Evolutionary conservation across 2,329 filamentous ascomycete species (phyloP), one percentile per base, ranked within the genome.

Genomic region (Cryphonectria carpinicola): DNA sequence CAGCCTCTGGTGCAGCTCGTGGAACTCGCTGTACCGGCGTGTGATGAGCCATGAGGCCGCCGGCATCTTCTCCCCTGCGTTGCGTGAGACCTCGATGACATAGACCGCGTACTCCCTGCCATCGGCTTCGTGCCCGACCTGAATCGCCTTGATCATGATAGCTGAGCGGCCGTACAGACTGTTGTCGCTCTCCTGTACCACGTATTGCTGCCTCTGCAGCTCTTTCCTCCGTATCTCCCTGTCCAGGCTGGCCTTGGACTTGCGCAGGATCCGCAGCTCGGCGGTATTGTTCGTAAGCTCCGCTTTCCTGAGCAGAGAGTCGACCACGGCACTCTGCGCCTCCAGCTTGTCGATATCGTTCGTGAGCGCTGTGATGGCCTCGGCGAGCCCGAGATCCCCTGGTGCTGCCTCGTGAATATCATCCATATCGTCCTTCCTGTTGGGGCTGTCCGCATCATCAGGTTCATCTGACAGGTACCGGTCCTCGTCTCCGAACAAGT

Each of bases 251-350:
- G 94, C 91, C 80, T 96, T 97, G 0, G 94, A 98, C 80, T 99
- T 99, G 68, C 92, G 90, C 66, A 99, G 81, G 73, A 99, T 98
- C 46, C 96, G 89, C 67, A 99, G 80, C 80, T 99, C 96, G 1
- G 95, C 94, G 19, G 92, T 94, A 78, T 99, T 99, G 79, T 99
- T 99, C 1, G 96, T 99, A 67, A 99, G 84, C 79, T 99, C 96
- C 0, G 97, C 96, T 81, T 99, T 99, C 70, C 93, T 90, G 3
- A 93, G 96, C 70, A 99, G 83, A 1, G 95, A 97, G 76, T 98
- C 93, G 25, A 99, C 90, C 25, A 99, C 93, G 1, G 92, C 92
- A 75, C 98, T 94, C 80, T 99, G 96, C 3, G 94, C 90, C 13
- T 88, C 87, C 25, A 99, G 86, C 74, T 94, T 93, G 76, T 98